These are phyloP conservation scores for Blumeriella jaapii DNA, from an alignment of 2,329 filamentous ascomycete species.

Conservation along the genomic window DNA sequence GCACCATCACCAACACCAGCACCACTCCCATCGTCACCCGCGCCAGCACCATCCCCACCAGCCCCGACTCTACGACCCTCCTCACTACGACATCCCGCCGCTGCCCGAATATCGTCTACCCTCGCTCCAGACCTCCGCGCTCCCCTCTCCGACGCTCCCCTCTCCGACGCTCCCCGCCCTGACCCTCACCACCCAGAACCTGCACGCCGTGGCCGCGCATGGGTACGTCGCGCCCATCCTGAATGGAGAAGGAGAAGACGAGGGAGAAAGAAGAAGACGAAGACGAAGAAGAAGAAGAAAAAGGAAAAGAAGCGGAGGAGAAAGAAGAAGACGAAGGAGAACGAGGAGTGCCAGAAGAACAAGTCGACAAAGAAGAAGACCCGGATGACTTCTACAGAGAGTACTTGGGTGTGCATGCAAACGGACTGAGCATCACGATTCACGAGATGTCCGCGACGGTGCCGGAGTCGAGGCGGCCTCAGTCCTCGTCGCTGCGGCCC, in stretches of 20 bases:
- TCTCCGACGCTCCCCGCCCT: too few relatives aligned
- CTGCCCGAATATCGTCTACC: too few relatives aligned
- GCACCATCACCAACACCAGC: conserved; percentile 27
- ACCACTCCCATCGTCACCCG: conserved; percentile 16
- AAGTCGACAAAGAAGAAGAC: too few relatives aligned
- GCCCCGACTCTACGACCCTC: conserved; percentile 13
- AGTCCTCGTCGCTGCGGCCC: conserved; percentile 34
- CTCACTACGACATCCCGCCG: too few relatives aligned
- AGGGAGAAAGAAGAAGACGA: too few relatives aligned
- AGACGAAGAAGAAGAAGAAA: too few relatives aligned
- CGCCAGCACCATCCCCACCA: conserved; percentile 14
- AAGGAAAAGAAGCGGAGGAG: too few relatives aligned
- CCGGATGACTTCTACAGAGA: conserved; percentile 41
- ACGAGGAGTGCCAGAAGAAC: too few relatives aligned
- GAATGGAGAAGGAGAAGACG: too few relatives aligned
- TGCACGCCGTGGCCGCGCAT: conserved; percentile 19
- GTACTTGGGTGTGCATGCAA: conserved; percentile 29
- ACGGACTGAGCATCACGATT: conserved; percentile 13
- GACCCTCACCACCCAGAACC: conserved; percentile 23
- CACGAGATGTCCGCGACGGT: conserved; percentile 24
- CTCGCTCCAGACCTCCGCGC: too few relatives aligned
- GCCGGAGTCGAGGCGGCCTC: conserved; percentile 31
- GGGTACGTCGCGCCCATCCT: conserved; percentile 14
- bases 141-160: conserved; percentile 20
- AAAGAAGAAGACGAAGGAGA: too few relatives aligned